Base-by-base conservation (phyloP, 768 basidiomycete genomes). In the Clathrus columnatus region DNA sequence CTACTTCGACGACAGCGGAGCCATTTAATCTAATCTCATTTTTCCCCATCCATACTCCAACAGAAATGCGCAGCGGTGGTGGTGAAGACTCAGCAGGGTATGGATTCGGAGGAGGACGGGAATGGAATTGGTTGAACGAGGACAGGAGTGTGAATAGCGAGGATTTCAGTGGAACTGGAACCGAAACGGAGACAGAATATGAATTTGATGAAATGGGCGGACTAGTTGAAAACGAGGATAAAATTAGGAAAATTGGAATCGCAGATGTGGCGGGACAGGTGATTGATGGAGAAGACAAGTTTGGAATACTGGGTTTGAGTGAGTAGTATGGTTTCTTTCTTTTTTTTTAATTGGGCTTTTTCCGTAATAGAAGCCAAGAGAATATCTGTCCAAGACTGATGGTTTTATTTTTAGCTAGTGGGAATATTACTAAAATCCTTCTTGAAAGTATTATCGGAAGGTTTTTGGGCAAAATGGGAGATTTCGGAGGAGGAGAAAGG, bases 1-100 rank as follows among this genome's bases (percentile, higher is more conserved):
- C 36, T 14, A n/a, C 36, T 36, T 36, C 36, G 36, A 69, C 68
- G 50, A 60, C 63, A 42, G 71, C 70, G 52, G 78, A 80, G 58
- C 75, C 77, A 3, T 79, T 79, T 67, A 75, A 65, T 62, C 68
- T 81, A 54, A 63, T 65, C 28, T 72, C 72, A 7, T 79, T 80
- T 67, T 79, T 78, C 63, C 77, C 79, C 4, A 61, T 73, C 8
- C 59, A 60, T 42, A 8, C 36, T n/a, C 36, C 10, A 4, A 36
- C n/a, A 8, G n/a, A n/a, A n/a, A n/a, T n/a, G n/a, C n/a, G n/a
- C 55, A 5, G 11, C 36, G 36, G 36, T 32, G 30, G 30, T 14
- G 30, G 30, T n/a, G n/a, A n/a, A n/a, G n/a, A n/a, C n/a, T n/a
- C n/a, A n/a, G 30, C 30, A 14, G 6, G 30, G 30, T 32, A 32